Percentiles rank a stretch among this genome's conserved stretches.
Conservation (phyloP, 1,284 basidiomycete genomes). For the Neonothopanus nambi region DNA sequence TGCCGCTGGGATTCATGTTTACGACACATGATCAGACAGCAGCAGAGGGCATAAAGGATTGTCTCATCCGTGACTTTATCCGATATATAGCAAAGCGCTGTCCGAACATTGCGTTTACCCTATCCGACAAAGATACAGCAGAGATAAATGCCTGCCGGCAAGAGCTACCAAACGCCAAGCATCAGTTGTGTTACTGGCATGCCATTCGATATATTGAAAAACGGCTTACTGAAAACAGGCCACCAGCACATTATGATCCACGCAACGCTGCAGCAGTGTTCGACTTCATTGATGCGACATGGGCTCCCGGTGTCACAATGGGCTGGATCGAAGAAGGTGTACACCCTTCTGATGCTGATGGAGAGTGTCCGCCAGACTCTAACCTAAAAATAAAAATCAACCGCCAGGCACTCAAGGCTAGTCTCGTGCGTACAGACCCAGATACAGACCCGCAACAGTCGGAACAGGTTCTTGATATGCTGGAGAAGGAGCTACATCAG, state of each 20-base stretch:
- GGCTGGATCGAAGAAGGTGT: background rate
- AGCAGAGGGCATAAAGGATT: constrained; percentile 10
- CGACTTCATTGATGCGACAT: constrained; percentile 17
- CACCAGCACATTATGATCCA: constrained; percentile 12
- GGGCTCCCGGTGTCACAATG: constrained; percentile 17
- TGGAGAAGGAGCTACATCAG: too few relatives aligned
- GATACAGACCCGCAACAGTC: too few relatives aligned
- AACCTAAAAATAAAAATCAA: background rate
- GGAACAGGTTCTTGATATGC: too few relatives aligned
- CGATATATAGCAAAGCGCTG: constrained; percentile 2
- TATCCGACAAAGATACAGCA: constrained; percentile 15
- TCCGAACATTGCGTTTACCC: constrained; percentile 14
- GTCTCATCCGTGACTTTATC: constrained; percentile 9
- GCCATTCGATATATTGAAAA: too few relatives aligned
- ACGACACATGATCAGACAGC: constrained; percentile 7
- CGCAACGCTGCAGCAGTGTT: constrained; percentile 3
- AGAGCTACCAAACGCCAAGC: constrained; percentile 11
- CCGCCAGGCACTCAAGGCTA: background rate
- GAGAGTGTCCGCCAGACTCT: background rate
- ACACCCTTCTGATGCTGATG: background rate
- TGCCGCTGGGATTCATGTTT: constrained; percentile 15
- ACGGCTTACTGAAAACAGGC: constrained; percentile 8
- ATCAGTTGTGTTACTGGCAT: constrained; percentile 19
- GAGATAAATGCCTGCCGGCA: constrained; percentile 15
- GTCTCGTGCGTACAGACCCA: too few relatives aligned